These are phyloP conservation scores for Eurotiales sp. DNA, from an alignment of 2,329 filamentous ascomycete genomes.

Conservation along the genomic window DNA sequence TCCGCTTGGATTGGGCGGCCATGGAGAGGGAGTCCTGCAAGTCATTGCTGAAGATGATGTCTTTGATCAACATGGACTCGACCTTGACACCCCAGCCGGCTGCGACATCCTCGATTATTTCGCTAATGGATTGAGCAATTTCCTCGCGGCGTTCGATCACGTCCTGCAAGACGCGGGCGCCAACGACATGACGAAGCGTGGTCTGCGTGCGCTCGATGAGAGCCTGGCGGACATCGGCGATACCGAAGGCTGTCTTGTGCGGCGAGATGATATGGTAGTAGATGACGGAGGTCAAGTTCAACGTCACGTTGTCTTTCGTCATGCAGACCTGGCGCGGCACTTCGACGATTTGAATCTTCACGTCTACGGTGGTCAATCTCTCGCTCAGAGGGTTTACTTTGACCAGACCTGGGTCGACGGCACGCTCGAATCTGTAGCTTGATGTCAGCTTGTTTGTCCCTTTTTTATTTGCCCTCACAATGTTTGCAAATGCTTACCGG, in stretches of 20 bases:
- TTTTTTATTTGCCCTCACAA: background rate
- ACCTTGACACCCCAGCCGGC: slow-evolving; percentile 92
- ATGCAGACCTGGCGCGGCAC: slow-evolving; percentile 96
- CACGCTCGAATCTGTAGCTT: slow-evolving; percentile 75
- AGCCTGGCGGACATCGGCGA: slow-evolving; percentile 91
- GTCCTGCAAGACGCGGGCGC: slow-evolving; percentile 91
- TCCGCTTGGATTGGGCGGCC: slow-evolving; percentile 97
- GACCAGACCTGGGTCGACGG: slow-evolving; percentile 93
- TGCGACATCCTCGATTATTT: slow-evolving; percentile 96
- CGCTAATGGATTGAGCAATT: slow-evolving; percentile 87
- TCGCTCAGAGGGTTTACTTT: slow-evolving; percentile 97
- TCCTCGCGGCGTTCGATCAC: slow-evolving; percentile 98
- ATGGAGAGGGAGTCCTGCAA: slow-evolving; percentile 95
- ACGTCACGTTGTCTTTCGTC: slow-evolving; percentile 98
- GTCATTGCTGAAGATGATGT: slow-evolving; percentile 95
- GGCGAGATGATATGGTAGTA: slow-evolving; percentile 97
- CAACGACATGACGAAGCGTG: slow-evolving; percentile 92
- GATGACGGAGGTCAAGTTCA: slow-evolving; percentile 92
- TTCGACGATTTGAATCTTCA: slow-evolving; percentile 98
- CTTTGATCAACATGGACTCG: slow-evolving; percentile 98
- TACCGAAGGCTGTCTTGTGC: slow-evolving; percentile 96
- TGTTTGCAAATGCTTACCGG: slow-evolving; percentile 31
- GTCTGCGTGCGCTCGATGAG: slow-evolving; percentile 97
- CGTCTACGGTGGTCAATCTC: slow-evolving; percentile 84
- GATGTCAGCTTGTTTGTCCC: too few relatives aligned